Evolutionary conservation across 371 early-diverging fungal genomes (phyloP).

Genomic region (Entomophthora muscae): DNA sequence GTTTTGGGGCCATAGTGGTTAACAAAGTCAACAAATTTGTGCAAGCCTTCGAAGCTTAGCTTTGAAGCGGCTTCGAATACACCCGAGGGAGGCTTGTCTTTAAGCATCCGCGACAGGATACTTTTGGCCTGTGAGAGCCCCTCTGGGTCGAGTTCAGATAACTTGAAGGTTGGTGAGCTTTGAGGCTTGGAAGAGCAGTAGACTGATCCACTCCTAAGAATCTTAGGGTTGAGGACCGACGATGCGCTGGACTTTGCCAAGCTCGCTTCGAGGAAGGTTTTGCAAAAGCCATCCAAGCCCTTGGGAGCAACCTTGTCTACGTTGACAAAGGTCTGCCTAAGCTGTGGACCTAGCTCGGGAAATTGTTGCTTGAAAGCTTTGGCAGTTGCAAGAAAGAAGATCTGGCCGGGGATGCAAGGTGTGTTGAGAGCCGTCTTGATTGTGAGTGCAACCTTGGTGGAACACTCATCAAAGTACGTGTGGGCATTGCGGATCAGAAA

Average conservation of each 20-base stretch:
- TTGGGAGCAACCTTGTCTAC: background rate
- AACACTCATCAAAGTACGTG: background rate
- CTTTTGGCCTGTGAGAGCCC: background rate
- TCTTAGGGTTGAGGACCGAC: background rate
- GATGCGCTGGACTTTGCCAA: background rate
- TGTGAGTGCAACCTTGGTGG: background rate
- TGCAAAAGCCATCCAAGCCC: background rate
- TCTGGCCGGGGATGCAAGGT: background rate
- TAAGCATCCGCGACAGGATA: background rate
- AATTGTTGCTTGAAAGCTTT: background rate
- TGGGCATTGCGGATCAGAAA: background rate
- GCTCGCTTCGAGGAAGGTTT: background rate
- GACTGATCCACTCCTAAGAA: background rate
- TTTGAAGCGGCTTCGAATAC: background rate
- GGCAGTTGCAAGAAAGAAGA: background rate
- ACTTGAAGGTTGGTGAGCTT: background rate
- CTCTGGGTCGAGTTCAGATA: background rate
- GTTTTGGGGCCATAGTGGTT: too few relatives aligned
- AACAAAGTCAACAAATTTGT: background rate
- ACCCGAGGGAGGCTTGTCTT: background rate
- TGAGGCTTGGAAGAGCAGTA: background rate
- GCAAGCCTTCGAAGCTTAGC: background rate
- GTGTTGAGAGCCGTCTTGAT: background rate
- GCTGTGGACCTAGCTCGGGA: background rate
- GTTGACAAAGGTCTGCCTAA: background rate